phyloP scores from a whole-genome alignment of 768 basidiomycete species.

The Lactifluus piperatus region DNA sequence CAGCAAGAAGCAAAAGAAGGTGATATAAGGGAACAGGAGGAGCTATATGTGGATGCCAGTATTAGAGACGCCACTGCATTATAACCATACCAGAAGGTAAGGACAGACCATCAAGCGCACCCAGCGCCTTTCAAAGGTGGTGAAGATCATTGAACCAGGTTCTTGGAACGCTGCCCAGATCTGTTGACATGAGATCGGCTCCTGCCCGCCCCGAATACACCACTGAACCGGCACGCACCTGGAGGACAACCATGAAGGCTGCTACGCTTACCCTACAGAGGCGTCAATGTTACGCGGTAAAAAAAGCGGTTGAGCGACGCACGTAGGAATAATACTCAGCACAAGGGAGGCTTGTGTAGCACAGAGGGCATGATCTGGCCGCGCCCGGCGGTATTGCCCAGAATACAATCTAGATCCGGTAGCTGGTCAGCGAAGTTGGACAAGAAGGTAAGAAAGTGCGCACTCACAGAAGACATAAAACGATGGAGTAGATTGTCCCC shows the following conservation, averaged over 20 bases:
- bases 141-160: constrained; percentile 18
- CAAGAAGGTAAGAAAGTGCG: not conserved
- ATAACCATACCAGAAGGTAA: not conserved
- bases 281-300: constrained; percentile 3
- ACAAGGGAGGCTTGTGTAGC: constrained; percentile 44
- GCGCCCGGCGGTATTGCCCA: constrained; percentile 22
- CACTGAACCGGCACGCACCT: constrained; percentile 22
- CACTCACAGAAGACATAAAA: constrained; percentile 43
- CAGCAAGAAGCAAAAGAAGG: constrained; percentile 35
- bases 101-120: constrained; percentile 23
- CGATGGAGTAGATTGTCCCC: constrained; percentile 47
- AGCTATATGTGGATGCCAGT: constrained; percentile 24
- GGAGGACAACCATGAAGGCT: constrained; percentile 34
- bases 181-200: constrained; percentile 19
- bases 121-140: constrained; percentile 24
- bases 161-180: constrained; percentile 31
- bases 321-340: constrained; percentile 48
- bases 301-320: constrained; percentile 16
- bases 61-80: constrained; percentile 7
- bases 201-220: no score
- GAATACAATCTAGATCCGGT: constrained; percentile 27
- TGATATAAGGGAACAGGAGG: constrained; percentile 32
- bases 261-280: constrained; percentile 34
- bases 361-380: constrained; percentile 33
- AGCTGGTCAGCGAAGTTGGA: not conserved